Evolutionary conservation across 192 early-diverging fungal genomes (phyloP), one percentile per base, ranked within the genome.

Genomic region (Backusella luteola): DNA sequence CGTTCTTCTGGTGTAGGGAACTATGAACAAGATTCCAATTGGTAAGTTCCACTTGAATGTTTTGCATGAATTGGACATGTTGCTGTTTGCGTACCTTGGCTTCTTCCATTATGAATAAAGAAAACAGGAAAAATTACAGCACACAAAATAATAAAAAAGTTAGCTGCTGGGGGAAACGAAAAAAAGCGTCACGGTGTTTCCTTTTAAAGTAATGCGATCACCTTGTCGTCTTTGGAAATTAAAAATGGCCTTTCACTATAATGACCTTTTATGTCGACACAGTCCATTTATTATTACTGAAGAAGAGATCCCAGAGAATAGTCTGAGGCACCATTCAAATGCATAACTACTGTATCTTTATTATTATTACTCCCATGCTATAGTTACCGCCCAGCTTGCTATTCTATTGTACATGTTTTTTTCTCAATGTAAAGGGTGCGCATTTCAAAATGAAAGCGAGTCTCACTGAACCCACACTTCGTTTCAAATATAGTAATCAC

Each of bases 1-100:
- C 67, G 74, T 52, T 75, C 29, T 41, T 71, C 70, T 71, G 49
- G 41, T n/a, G 70, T 44, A n/a, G 70, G 44, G 8, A 71, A 34
- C 70, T 71, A 69, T 41, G 15, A 21, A 17, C 32, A 53, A 21
- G 19, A 53, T 21, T 53, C n/a, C 21, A 53, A 52, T 19, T 39
- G 38, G 38, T 14, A 9, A 63, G 23, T 32, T 32, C 32, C 11
- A 63, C 23, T 26, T 29, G 23, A 14, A 29, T n/a, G 29, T 26
- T 29, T 29, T 63, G 21, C 26, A 7, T 12, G 9, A 59, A 59
- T 26, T 29, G 12, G 9, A 21, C 2, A 1, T 56, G 21, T 63
- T 29, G 21, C 12, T 63, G 23, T 23, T 59, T 63, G 56, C 11
- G 21, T 59, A 59, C 56, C 56, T 59, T 26, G 56, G 56, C 23